Evolutionary conservation across 2,329 filamentous ascomycete genomes (phyloP), one percentile per base, ranked within the genome.

Genomic region (Sclerotinia borealis): DNA sequence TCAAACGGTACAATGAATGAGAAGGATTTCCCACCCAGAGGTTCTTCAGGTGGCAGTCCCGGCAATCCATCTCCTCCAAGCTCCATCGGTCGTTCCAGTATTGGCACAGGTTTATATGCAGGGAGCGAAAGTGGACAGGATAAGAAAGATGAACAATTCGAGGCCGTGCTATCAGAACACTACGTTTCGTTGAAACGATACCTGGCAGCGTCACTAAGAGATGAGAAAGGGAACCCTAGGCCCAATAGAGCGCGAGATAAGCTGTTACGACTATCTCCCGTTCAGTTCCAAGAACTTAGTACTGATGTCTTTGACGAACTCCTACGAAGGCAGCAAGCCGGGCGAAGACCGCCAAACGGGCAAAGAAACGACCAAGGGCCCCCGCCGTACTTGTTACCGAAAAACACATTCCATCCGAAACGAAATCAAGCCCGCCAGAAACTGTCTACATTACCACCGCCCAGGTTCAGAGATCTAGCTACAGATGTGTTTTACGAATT

Each of bases 231-330:
- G 52, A 88, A 88, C 67, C 84, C 86, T 56, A 88, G 88, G 59
- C 88, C 91, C 34, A 96, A 96, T 77, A 89, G 93, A 77, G 95
- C 95, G 63, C 88, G 93, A 72, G 95, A 98, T 77, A 99, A 99
- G 81, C 83, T 98, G 63, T 82, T 97, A 65, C 87, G 93, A 64
- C 83, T 99, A 59, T 96, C 93, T 0, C 82, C 89, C 1, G 91
- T 96, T 34, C 95, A 99, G 76, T 98, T 99, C 76, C 92, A 96
- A 77, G 95, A 99, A 78, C 83, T 99, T 67, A 97, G 93, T 77
- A 98, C 93, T 64, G 95, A 99, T 78, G 93, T 99, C 47, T 98
- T 90, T 77, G 95, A 99, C 77, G 95, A 99, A 78, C 81, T 98
- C 68, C 82, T 96, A 69, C 88, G 95, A 65, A 86, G 95, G 68